Conservation (phyloP, 352 stramenopile species). For the Phytophthora sansomeana region DNA sequence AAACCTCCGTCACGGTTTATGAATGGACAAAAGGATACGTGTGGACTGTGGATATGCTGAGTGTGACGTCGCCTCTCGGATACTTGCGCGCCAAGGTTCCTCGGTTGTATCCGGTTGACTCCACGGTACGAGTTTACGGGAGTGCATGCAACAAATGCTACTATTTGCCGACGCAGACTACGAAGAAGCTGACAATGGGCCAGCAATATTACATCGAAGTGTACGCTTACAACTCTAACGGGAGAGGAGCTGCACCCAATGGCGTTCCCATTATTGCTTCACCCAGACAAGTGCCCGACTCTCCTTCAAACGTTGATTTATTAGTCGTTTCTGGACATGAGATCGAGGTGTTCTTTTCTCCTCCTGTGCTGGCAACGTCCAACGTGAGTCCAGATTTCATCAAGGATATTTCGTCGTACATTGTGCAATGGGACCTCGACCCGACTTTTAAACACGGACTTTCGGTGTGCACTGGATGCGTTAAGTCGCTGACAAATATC, state of each 20-base stretch:
- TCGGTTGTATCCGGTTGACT: slow-evolving; percentile 52
- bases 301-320: slow-evolving; percentile 89
- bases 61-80: slow-evolving; percentile 41
- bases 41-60: slow-evolving; percentile 69
- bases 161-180: slow-evolving; percentile 66
- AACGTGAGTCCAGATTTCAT: slow-evolving; percentile 75
- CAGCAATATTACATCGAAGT: slow-evolving; percentile 84
- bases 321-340: slow-evolving; percentile 91
- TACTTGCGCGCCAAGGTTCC: slow-evolving; percentile 71
- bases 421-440: slow-evolving; percentile 90
- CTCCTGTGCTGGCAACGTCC: slow-evolving; percentile 59
- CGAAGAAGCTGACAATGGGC: slow-evolving; percentile 55
- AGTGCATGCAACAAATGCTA: slow-evolving; percentile 71
- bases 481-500: slow-evolving; percentile 46
- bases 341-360: slow-evolving; percentile 92
- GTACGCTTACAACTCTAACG: slow-evolving; percentile 79
- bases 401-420: slow-evolving; percentile 90
- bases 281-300: slow-evolving; percentile 87
- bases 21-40: slow-evolving; percentile 81
- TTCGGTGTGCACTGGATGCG: slow-evolving; percentile 57
- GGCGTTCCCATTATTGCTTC: slow-evolving; percentile 46
- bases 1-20: slow-evolving; percentile 54
- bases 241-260: slow-evolving; percentile 56
- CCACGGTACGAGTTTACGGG: slow-evolving; percentile 48
- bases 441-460: slow-evolving; percentile 79